Evolutionary conservation across 129 eudicot species (phyloP).

Genomic region (Logfia minima): DNA sequence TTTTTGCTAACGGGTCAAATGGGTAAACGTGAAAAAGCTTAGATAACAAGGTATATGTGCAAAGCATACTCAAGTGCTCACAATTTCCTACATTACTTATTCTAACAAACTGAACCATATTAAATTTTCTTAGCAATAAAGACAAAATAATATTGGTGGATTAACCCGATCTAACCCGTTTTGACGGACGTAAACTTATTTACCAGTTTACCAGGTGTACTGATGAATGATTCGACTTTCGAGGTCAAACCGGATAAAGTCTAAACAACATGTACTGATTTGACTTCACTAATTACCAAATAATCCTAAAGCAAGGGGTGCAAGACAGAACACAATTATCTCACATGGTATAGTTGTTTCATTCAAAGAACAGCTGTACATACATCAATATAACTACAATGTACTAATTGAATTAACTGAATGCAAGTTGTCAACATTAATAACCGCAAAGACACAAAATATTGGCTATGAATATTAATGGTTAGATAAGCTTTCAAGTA

Average conservation of each 20-base stretch:
- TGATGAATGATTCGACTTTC: too few relatives aligned
- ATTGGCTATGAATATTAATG: conserved; percentile 3
- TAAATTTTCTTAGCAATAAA: too few relatives aligned
- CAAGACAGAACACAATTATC: conserved; percentile 26
- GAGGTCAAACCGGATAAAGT: too few relatives aligned
- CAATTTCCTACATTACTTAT: neutral
- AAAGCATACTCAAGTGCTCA: neutral
- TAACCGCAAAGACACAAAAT: neutral
- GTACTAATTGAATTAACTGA: neutral
- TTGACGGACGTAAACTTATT: too few relatives aligned
- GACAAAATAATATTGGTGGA: neutral
- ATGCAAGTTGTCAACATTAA: neutral
- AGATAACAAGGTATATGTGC: neutral
- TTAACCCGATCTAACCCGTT: neutral
- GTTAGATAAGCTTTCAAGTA: conserved; percentile 10
- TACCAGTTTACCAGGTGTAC: neutral
- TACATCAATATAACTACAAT: neutral
- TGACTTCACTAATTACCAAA: neutral
- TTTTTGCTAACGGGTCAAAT: neutral
- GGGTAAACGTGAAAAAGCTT: too few relatives aligned
- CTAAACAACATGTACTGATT: neutral
- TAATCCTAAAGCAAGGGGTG: neutral
- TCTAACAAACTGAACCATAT: neutral
- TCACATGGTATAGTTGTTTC: conserved; percentile 34
- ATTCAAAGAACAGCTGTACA: conserved; percentile 6